A percentile compares a stretch with the other conserved stretches of the same genome.
Conservation (phyloP, 2,329 filamentous ascomycete species). For the Neonectria coccinea region DNA sequence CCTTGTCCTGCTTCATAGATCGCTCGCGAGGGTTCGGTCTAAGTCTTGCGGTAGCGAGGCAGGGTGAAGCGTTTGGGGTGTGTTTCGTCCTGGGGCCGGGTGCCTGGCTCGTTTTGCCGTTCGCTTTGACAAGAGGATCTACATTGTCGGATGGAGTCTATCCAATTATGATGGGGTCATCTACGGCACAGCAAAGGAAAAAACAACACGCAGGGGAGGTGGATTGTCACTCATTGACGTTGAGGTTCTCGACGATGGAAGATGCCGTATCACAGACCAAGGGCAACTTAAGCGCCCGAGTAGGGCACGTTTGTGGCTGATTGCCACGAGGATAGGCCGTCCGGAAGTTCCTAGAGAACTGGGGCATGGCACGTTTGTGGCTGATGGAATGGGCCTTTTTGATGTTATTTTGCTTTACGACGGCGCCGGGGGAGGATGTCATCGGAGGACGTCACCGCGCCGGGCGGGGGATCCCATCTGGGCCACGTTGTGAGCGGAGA, state of each 20-base stretch:
- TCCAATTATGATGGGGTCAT: slow-evolving; percentile 12
- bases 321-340: not conserved
- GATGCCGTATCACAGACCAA: not conserved
- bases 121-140: slow-evolving; percentile 22
- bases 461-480: slow-evolving; percentile 30
- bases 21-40: not conserved
- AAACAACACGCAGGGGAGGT: slow-evolving; percentile 7
- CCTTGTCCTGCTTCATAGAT: slow-evolving; percentile 30
- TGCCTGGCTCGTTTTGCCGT: slow-evolving; percentile 7
- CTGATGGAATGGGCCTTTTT: not conserved
- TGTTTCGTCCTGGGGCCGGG: slow-evolving; percentile 20
- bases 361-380: slow-evolving; percentile 15
- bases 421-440: not conserved
- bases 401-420: not conserved
- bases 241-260: not conserved
- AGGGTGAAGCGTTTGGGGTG: slow-evolving; percentile 5
- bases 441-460: slow-evolving; percentile 7
- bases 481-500: slow-evolving; percentile 35
- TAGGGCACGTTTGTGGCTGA: too few species aligned
- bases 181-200: not conserved
- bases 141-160: not conserved
- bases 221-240: not conserved
- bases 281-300: not conserved
- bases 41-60: slow-evolving; percentile 12
- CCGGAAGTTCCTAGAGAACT: not conserved